Base-by-base conservation (phyloP, 495 filamentous ascomycete species). In the Penicillium crystallinum region DNA sequence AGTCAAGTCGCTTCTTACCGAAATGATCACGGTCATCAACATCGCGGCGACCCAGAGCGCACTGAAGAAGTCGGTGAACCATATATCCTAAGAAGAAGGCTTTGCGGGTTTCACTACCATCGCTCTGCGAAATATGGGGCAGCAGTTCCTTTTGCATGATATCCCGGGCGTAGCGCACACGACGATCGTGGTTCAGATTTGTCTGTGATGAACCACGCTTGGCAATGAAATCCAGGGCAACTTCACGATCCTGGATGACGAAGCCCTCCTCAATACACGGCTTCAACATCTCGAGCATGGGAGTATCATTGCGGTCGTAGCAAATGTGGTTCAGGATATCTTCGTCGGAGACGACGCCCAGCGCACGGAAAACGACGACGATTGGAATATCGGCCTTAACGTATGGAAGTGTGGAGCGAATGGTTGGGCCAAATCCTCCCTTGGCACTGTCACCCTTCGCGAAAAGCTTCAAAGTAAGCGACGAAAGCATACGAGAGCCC, bases 21-120 rank as follows among this genome's bases (percentile, higher is more conserved):
- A 99, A 97, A 66, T 99, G 95, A 74, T 99, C 93, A 72, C 93
- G 88, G 62, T 99, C 93, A 58, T 99, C 93, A 15, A 88, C 86
- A 61, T 97, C 95, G 38, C 88, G 82, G 48, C 95, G 85, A 37
- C 93, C 93, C 17, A 97, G 77, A 36, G 88, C 87, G 66, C 90
- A 95, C 63, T 95, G 90, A 2, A 99, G 77, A 54, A 99, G 81
- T 62, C 89, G 82, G 69, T 97, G 91, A 37, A 96, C 88, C 95
- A 99, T 97, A 69, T 97, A 99, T 25, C 95, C 93, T 31, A 99
- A 75, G 81, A 97, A 99, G 77, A 96, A 97, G 5, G 93, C 93
- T 67, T 99, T 99, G 23, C 89, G 76, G 1, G 92, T 97, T 63
- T 97, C 93, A 60, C 90, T 95, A n/a, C 93, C 93, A 67, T 96